Conservation (phyloP, 1,284 basidiomycete genomes). For the Vanrija pseudolonga region DNA sequence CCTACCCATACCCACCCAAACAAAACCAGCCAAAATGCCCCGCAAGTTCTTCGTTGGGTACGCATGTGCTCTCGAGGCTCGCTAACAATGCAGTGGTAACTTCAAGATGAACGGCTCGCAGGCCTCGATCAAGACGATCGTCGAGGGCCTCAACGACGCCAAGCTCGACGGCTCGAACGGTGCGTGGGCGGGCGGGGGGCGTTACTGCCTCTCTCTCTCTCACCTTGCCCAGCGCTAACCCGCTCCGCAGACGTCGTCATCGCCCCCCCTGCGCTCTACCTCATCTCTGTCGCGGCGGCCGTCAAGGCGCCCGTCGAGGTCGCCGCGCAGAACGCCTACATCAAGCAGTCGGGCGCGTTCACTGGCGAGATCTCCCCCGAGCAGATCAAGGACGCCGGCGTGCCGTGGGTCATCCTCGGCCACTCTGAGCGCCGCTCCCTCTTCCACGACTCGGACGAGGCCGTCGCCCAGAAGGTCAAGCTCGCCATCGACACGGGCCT, state of each 20-base stretch:
- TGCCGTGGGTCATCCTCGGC: slow-evolving; percentile 94
- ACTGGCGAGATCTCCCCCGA: slow-evolving; percentile 88
- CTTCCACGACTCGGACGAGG: slow-evolving; percentile 81
- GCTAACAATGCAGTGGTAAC: slow-evolving; percentile 74
- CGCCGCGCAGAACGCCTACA: slow-evolving; percentile 89
- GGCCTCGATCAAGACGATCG: slow-evolving; percentile 62
- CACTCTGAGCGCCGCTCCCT: slow-evolving; percentile 94
- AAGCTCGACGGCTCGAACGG: slow-evolving; percentile 70
- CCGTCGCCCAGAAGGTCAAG: slow-evolving; percentile 78
- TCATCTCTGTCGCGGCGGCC: slow-evolving; percentile 62
- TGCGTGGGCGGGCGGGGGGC: slow-evolving; percentile 50
- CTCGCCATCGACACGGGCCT: slow-evolving; percentile 61
- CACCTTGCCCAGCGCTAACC: neutral
- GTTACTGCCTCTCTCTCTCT: neutral
- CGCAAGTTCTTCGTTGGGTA: slow-evolving; percentile 48
- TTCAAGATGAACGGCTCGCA: slow-evolving; percentile 87
- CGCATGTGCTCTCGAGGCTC: slow-evolving; percentile 1
- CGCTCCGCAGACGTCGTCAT: slow-evolving; percentile 76
- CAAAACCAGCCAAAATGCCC: slow-evolving; percentile 28
- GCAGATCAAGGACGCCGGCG: slow-evolving; percentile 77
- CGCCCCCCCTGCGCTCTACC: slow-evolving; percentile 83
- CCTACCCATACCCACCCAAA: neutral
- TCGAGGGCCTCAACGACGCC: slow-evolving; percentile 68
- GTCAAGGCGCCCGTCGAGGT: slow-evolving; percentile 67
- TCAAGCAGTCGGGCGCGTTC: slow-evolving; percentile 81